Evolutionary conservation across 1,139 yeast species (phyloP), one percentile per base, ranked within the genome.

Genomic region (Sugiyamaella japonica): DNA sequence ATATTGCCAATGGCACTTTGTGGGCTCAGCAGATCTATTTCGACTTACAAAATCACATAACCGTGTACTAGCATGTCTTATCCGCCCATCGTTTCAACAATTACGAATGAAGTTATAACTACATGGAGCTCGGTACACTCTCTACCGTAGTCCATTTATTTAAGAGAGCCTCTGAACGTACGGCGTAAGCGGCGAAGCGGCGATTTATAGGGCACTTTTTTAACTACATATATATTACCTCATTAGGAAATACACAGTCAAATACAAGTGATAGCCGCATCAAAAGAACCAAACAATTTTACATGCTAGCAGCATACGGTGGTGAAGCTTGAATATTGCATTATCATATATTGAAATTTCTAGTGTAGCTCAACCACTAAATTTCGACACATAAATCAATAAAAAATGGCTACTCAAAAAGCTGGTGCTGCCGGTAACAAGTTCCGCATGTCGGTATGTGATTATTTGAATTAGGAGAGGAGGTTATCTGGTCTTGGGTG

Each of bases 401-500:
- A 57, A 59, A 61, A 59, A 58, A 64, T 63, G 66, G 59, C 66
- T 51, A 47, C 60, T 42, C 62, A 59, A 50, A 61, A 60, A 58
- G 63, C 70, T 63, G 95, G 95, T 84, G 95, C 97, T 84, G 89
- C 96, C 81, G 99, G 99, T 84, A 93, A 91, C 87, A 93, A 93
- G 84, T 93, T 87, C 89, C 90, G 97, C 84, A 89, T 91, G 91
- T 89, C 97, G 80, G 95, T 88, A 87, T 79, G 96, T 86, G 17
- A 37, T 48, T 17, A 29, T 23, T 3, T 48, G 39, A 39, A 20
- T n/a, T 39, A 7, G 31, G 9, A 39, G 25, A 17, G 16, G 31
- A 32, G 39, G 17, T 31, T 44, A 16, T 7, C n/a, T 29, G 46
- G 13, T 42, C 29, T 10, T 36, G 15, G 36, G 13, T 29, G 36